Evolutionary conservation across 176 grass and related monocot genomes (phyloP).

Genomic region (Thalia dealbata): DNA sequence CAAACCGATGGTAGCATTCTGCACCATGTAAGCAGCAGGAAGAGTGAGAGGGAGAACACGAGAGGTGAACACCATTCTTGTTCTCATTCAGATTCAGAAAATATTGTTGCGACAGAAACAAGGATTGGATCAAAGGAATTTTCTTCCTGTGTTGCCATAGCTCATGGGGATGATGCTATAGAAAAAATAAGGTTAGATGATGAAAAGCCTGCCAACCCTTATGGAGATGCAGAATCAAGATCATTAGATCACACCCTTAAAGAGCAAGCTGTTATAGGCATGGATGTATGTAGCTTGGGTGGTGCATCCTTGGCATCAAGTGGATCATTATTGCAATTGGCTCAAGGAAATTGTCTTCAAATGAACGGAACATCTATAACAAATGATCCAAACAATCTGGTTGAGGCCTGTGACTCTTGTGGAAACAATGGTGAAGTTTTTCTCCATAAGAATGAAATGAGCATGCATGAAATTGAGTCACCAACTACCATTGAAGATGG

Average conservation of each 20-base stretch:
- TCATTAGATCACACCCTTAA: constrained; percentile 25
- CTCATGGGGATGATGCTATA: constrained; percentile 27
- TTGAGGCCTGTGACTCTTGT: neutral
- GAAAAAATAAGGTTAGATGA: constrained; percentile 13
- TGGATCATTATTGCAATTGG: constrained; percentile 12
- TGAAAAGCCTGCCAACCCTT: constrained; percentile 25
- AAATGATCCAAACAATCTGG: neutral
- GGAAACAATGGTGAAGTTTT: neutral
- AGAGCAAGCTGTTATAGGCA: constrained; percentile 21
- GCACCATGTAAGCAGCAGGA: constrained; percentile 37
- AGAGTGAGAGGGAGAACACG: constrained; percentile 38
- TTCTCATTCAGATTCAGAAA: constrained; percentile 56
- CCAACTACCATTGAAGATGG: neutral
- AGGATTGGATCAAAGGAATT: constrained; percentile 35
- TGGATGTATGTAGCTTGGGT: constrained; percentile 24
- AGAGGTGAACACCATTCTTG: constrained; percentile 26
- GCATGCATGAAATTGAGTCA: neutral
- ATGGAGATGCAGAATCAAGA: constrained; percentile 29
- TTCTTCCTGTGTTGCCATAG: constrained; percentile 28
- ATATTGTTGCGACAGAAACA: constrained; percentile 53
- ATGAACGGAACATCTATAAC: neutral
- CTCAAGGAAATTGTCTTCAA: neutral
- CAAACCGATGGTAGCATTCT: constrained; percentile 38
- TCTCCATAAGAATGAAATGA: neutral
- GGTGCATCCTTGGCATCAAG: constrained; percentile 19